These are phyloP conservation scores for Saccharata proteae DNA, from an alignment of 2,329 filamentous ascomycete genomes.

Conservation along the genomic window DNA sequence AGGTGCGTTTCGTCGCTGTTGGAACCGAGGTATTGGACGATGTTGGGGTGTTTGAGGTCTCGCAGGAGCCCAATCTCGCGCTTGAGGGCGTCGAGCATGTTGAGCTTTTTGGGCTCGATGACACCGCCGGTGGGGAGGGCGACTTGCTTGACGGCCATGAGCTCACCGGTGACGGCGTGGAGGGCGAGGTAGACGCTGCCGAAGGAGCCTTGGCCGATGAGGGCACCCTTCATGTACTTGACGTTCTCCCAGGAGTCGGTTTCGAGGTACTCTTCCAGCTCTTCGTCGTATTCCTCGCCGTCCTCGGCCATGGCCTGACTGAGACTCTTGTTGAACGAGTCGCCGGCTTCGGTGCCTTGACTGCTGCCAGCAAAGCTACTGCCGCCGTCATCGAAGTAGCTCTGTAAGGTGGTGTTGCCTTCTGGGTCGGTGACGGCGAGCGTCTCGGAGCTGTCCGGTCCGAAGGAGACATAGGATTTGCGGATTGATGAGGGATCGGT, in stretches of 20 bases:
- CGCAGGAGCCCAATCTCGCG: constrained; percentile 90
- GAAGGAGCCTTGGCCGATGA: constrained; percentile 95
- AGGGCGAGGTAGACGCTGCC: constrained; percentile 90
- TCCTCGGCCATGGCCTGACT: constrained; percentile 79
- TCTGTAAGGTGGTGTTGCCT: constrained; percentile 54
- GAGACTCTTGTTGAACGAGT: constrained; percentile 70
- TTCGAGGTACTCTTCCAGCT: constrained; percentile 77
- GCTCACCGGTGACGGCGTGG: constrained; percentile 89
- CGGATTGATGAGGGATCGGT: constrained; percentile 63
- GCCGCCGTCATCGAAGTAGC: constrained; percentile 73
- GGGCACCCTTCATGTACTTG: constrained; percentile 98
- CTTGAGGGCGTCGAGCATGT: constrained; percentile 95
- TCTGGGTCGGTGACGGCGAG: constrained; percentile 68
- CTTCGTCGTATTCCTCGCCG: constrained; percentile 82
- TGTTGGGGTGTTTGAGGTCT: constrained; percentile 90
- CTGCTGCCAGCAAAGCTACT: constrained; percentile 59
- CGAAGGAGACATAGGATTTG: constrained; percentile 89
- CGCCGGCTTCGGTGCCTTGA: constrained; percentile 43
- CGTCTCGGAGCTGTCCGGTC: constrained; percentile 58
- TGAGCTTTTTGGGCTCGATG: constrained; percentile 80
- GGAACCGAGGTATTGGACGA: constrained; percentile 94
- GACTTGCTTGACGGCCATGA: constrained; percentile 97
- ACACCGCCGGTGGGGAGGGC: constrained; percentile 71
- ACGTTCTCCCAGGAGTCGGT: constrained; percentile 92
- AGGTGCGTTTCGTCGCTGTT: constrained; percentile 82